Evolutionary conservation across 2,329 filamentous ascomycete species (phyloP).

Genomic region (Ascosphaera acerosa): DNA sequence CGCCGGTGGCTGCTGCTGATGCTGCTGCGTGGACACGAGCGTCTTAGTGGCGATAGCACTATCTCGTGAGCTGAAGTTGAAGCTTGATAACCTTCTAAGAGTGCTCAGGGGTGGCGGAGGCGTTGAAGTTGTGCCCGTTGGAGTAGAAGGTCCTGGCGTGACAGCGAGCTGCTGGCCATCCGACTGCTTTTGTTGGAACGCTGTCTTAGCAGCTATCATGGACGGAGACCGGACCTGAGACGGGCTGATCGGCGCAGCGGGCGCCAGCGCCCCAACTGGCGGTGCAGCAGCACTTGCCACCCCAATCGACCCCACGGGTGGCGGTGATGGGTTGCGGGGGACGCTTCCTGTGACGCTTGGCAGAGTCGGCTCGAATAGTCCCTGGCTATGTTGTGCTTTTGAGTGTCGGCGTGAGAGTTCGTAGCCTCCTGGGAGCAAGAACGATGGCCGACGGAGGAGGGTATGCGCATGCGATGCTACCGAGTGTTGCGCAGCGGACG

Average conservation of each 20-base stretch:
- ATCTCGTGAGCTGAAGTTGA: conserved; percentile 5
- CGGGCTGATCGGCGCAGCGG: too few species aligned
- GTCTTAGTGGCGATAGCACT: conserved; percentile 25
- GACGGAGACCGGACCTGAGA: conserved; percentile 29
- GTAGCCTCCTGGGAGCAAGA: background rate
- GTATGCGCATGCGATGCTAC: background rate
- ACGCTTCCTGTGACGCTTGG: conserved; percentile 22
- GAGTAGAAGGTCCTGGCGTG: conserved; percentile 3
- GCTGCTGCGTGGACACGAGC: conserved; percentile 19
- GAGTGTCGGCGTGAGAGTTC: background rate
- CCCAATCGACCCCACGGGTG: background rate
- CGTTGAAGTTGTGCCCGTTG: too few species aligned
- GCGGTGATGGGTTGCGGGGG: background rate
- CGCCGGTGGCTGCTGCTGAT: background rate
- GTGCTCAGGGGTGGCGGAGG: too few species aligned
- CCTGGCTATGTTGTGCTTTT: conserved; percentile 17
- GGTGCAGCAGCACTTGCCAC: background rate
- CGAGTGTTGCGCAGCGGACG: background rate
- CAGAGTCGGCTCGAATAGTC: conserved; percentile 40
- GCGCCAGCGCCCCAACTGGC: too few species aligned
- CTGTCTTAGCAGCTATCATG: conserved; percentile 39
- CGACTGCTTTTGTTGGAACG: conserved; percentile 18
- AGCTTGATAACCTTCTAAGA: too few species aligned
- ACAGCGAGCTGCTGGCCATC: conserved; percentile 5
- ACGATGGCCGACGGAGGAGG: background rate